phyloP scores from a whole-genome alignment of 352 stramenopile genomes.

The Elongisporangium prolatum region DNA sequence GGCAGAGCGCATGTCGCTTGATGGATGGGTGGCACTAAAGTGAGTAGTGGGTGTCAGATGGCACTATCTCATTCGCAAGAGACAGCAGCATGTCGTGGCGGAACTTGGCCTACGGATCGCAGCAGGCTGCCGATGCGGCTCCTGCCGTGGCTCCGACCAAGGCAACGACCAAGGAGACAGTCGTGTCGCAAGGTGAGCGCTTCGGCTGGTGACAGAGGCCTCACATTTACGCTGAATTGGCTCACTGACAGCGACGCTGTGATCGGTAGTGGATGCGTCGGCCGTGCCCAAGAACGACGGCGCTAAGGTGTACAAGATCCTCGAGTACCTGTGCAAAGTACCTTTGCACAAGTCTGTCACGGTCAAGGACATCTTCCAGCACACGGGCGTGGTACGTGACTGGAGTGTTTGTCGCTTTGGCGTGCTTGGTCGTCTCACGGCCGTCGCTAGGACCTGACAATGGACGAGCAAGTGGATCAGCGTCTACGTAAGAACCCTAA shows the following conservation, averaged over 20 bases:
- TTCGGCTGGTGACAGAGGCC: too few relatives aligned
- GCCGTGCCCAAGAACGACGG: conserved; percentile 81
- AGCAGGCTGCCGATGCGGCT: conserved; percentile 61
- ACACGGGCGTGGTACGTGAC: conserved; percentile 73
- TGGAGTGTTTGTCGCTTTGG: not conserved
- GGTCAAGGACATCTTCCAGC: conserved; percentile 69
- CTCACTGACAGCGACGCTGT: not conserved
- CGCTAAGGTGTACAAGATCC: conserved; percentile 85
- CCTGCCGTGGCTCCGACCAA: conserved; percentile 58
- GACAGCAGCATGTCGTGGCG: conserved; percentile 48
- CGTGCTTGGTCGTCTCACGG: not conserved
- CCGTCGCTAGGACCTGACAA: conserved; percentile 49
- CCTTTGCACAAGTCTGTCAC: conserved; percentile 73
- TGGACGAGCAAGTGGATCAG: conserved; percentile 83
- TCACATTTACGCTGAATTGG: not conserved
- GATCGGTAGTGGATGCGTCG: conserved; percentile 57
- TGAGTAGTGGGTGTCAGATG: not conserved
- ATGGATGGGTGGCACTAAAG: not conserved
- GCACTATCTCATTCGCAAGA: not conserved
- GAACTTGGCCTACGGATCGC: conserved; percentile 79
- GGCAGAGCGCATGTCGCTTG: conserved; percentile 17
- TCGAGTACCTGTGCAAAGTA: conserved; percentile 80
- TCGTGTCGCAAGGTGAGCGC: conserved; percentile 51
- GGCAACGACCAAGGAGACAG: conserved; percentile 36
- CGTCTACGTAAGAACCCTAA: conserved; percentile 86